These are phyloP conservation scores for Pisolithus albus DNA, from an alignment of 768 basidiomycete species.

Conservation along the genomic window DNA sequence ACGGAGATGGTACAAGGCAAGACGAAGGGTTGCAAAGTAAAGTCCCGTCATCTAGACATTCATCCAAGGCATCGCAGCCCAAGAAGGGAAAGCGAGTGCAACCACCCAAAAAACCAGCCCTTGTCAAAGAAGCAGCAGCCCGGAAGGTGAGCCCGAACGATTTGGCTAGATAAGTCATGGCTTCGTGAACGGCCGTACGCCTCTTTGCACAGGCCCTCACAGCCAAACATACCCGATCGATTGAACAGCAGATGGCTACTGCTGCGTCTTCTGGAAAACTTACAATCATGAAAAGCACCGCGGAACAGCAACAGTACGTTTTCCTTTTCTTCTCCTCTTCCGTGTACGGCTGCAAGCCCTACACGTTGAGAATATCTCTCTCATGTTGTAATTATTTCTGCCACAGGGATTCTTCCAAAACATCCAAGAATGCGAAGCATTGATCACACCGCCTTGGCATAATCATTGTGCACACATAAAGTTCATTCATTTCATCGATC, in stretches of 20 bases:
- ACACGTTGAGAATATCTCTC: background rate
- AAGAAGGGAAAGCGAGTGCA: constrained; percentile 78
- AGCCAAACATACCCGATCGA: constrained; percentile 87
- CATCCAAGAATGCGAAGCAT: constrained; percentile 11
- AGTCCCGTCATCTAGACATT: constrained; percentile 42
- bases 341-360: background rate
- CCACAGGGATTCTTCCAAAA: constrained; percentile 17
- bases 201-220: constrained; percentile 54
- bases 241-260: constrained; percentile 85
- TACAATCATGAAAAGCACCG: constrained; percentile 81
- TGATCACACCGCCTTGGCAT: constrained; percentile 7
- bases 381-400: background rate
- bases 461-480: background rate
- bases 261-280: constrained; percentile 87
- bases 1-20: constrained; percentile 73
- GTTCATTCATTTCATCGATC: background rate
- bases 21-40: constrained; percentile 65
- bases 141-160: constrained; percentile 50
- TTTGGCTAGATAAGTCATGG: background rate
- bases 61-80: constrained; percentile 59
- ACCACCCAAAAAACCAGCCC: constrained; percentile 72
- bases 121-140: constrained; percentile 71
- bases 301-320: constrained; percentile 16
- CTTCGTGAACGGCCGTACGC: too few relatives aligned
- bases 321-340: background rate